Base-by-base conservation (phyloP, 1,284 basidiomycete species). In the Moniliophthora roreri region DNA sequence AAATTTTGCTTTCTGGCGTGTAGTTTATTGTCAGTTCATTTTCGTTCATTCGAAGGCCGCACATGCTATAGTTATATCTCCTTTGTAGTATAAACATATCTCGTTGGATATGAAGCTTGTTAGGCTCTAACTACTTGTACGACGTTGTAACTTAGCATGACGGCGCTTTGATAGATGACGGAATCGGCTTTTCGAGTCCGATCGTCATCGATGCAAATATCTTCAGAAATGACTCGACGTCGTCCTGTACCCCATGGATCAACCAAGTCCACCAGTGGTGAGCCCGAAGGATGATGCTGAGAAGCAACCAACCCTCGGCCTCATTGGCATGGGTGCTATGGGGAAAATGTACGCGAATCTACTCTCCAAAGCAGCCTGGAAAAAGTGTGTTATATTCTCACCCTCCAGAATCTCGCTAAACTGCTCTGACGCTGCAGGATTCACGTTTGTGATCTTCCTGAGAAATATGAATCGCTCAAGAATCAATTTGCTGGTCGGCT, bases 321-420 rank as follows among this genome's bases (percentile, higher is more conserved):
- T 95, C 50, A 95, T 95, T 57, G 93, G 93, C 1, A 95, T 95
- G 93, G 92, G 92, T 3, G 83, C 94, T 56, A 99, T 98, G 96
- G 96, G 96, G 3, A 79, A 79, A 61, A 91, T 99, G 89, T 99
- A 98, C 68, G 94, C 95, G 0, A 81, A 80, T 36, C 71, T 78
- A 38, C 76, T 98, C 34, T 81, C 84, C 7, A 75, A 78, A 8
- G 93, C 87, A 2, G 95, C 94, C 1, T 93, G 91, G 85, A 84
- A 87, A 73, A 90, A 86, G 93, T 94, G 59, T 62, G 80, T 62
- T 40, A 21, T 18, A 42, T 38, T 16, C 21, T 48, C 49, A 53
- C 28, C 16, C 11, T 15, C 4, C 8, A 23, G 24, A 21, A 40
- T 10, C 28, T 8, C 9, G 24, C 15, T 18, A 13, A 16, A 8